Base-by-base conservation (phyloP, 2,329 filamentous ascomycete species). In the Pezicula neosporulosa region DNA sequence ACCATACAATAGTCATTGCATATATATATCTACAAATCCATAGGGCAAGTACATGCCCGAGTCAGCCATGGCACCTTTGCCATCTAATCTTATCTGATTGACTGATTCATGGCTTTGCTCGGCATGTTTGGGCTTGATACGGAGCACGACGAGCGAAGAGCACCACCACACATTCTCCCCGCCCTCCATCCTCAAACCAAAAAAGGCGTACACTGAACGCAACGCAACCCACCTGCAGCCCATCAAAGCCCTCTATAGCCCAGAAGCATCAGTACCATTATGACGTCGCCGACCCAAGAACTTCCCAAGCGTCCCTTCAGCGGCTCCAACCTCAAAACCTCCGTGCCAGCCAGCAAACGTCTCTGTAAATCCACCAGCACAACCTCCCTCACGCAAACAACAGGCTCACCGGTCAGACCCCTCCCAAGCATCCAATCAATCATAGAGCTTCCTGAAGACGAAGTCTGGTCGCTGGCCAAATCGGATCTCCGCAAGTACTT, bases 401-500 rank as follows among this genome's bases (percentile, higher is more conserved):
- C 47, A 43, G 9, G 41, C 16, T 48, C 55, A 16, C 46, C 47
- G 7, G 42, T 27, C 33, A 55, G 57, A 47, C 56, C 51, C 4
- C 43, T 51, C 45, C 50, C 54, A 43, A 48, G 44, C 28, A 57
- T 61, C 18, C 50, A 53, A 33, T 43, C 48, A 12, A 57, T 60
- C 41, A 47, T 64, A 6, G 30, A 54, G 27, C 48, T 63, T 18
- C 51, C 58, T 21, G 60, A 61, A 51, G 56, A 60, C 36, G 56
- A 52, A 8, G 53, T 64, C 10, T 60, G 55, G 53, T 48, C 47
- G 7, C 56, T 64, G 8, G 48, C 54, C 33, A 64, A 64, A 52
- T 37, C 54, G 18, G 59, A 60, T 19, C 54, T 63, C 5, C 54
- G 60, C 9, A 41, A 28, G 13, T 57, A 54, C 47, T 63, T 63